Evolutionary conservation across 331 rosid genomes (phyloP).

Genomic region (Rhamnella rubrinervis): DNA sequence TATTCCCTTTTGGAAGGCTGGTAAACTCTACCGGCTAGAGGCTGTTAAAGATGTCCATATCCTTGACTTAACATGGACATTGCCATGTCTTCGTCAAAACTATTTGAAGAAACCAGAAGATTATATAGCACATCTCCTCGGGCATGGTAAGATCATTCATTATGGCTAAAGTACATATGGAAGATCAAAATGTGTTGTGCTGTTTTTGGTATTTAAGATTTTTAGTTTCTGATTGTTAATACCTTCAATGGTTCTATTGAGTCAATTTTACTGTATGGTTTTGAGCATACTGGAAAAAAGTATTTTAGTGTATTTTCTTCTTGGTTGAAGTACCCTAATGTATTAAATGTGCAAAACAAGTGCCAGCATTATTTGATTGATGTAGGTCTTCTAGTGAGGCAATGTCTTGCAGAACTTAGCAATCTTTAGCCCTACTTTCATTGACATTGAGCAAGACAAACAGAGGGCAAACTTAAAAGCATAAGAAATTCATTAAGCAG

Average conservation of each 20-base stretch:
- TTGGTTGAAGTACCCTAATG: too few relatives aligned
- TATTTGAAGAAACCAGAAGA: constrained; percentile 90
- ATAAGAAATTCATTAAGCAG: too few relatives aligned
- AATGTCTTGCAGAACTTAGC: too few relatives aligned
- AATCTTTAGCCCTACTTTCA: too few relatives aligned
- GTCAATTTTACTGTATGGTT: background rate
- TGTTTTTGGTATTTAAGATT: background rate
- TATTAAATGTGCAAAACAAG: too few relatives aligned
- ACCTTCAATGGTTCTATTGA: background rate
- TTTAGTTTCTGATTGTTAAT: background rate
- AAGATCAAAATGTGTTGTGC: background rate
- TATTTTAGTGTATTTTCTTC: too few relatives aligned
- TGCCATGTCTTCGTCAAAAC: constrained; percentile 72
- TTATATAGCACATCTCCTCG: constrained; percentile 91
- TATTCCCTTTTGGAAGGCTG: constrained; percentile 80
- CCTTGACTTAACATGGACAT: constrained; percentile 79
- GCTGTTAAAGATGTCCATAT: constrained; percentile 92
- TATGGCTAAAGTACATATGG: background rate
- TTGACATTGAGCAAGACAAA: too few relatives aligned
- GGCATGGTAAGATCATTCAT: constrained; percentile 69
- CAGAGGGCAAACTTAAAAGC: too few relatives aligned
- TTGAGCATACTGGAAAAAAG: background rate
- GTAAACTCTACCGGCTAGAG: constrained; percentile 76
- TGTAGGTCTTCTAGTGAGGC: too few relatives aligned
- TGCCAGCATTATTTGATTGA: too few relatives aligned